phyloP scores from a whole-genome alignment of 148 eudicot species.

The Chenopodium berlandieri region DNA sequence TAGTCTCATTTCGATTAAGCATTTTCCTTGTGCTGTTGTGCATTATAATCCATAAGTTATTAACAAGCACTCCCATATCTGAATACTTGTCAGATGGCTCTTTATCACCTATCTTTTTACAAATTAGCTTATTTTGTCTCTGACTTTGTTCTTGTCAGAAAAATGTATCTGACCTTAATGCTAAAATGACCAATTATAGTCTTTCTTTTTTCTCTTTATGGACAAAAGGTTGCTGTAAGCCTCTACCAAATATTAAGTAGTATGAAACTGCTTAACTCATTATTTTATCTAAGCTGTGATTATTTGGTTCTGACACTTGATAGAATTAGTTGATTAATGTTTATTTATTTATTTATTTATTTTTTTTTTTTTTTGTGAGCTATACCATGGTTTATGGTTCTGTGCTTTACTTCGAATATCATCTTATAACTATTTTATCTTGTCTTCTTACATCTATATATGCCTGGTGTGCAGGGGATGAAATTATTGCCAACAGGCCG shows the following conservation, averaged over 20 bases:
- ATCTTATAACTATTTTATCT: constrained; percentile 1
- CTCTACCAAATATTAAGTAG: not conserved
- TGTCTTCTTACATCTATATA: constrained; percentile 4
- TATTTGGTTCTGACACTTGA: not conserved
- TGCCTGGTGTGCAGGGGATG: constrained; percentile 61
- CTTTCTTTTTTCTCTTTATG: not conserved
- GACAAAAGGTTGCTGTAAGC: not conserved
- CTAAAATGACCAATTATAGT: not conserved
- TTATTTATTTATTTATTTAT: not conserved
- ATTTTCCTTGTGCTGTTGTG: not conserved
- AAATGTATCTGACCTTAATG: not conserved
- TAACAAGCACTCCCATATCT: not conserved
- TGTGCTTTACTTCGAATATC: not conserved
- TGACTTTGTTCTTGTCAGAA: not conserved
- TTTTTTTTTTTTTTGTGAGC: not conserved
- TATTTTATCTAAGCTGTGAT: not conserved
- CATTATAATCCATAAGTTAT: not conserved
- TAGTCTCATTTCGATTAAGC: not conserved
- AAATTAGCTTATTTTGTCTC: not conserved
- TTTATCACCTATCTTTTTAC: not conserved
- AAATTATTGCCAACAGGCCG: constrained; percentile 85
- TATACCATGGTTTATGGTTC: not conserved
- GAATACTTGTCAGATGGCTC: not conserved
- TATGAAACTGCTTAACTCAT: not conserved
- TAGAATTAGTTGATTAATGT: not conserved